Conservation (phyloP, 2,329 filamentous ascomycete genomes). For the Ustulina deusta region DNA sequence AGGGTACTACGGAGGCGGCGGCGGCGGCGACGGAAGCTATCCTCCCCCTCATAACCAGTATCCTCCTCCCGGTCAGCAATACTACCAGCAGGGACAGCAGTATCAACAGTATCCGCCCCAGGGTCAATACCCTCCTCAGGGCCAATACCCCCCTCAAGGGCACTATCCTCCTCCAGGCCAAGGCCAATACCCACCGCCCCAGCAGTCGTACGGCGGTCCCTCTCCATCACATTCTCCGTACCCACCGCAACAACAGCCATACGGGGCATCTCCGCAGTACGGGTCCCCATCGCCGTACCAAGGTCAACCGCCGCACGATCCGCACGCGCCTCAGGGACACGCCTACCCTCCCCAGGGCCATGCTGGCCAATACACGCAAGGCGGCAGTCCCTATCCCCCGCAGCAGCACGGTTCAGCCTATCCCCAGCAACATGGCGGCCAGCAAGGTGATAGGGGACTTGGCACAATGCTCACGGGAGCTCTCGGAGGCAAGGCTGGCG, state of each 20-base stretch:
- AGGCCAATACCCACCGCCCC: conserved; percentile 39
- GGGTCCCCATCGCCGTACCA: conserved; percentile 32
- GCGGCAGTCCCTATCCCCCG: conserved; percentile 39
- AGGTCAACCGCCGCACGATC: conserved; percentile 38
- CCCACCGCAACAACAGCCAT: conserved; percentile 39
- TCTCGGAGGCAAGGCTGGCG: conserved; percentile 39
- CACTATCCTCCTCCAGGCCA: conserved; percentile 41
- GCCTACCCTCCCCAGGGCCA: conserved; percentile 36
- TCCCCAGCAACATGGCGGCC: conserved; percentile 21
- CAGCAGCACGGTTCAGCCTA: conserved; percentile 37
- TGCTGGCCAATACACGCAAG: conserved; percentile 39
- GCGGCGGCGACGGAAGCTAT: conserved; percentile 14
- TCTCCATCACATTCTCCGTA: conserved; percentile 42
- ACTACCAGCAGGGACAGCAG: conserved; percentile 40
- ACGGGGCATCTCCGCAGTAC: conserved; percentile 41
- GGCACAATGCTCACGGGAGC: conserved; percentile 43
- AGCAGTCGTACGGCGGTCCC: conserved; percentile 39
- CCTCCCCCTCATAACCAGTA: conserved; percentile 32
- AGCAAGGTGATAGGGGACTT: conserved; percentile 44
- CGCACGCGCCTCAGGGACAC: conserved; percentile 40
- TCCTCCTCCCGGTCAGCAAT: conserved; percentile 31
- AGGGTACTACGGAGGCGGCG: conserved; percentile 44
- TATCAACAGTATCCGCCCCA: conserved; percentile 38
- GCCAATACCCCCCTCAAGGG: conserved; percentile 40
- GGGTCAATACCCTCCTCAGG: conserved; percentile 40